Evolutionary conservation across 345 rosid genomes (phyloP).

Genomic region (Ricinus communis): DNA sequence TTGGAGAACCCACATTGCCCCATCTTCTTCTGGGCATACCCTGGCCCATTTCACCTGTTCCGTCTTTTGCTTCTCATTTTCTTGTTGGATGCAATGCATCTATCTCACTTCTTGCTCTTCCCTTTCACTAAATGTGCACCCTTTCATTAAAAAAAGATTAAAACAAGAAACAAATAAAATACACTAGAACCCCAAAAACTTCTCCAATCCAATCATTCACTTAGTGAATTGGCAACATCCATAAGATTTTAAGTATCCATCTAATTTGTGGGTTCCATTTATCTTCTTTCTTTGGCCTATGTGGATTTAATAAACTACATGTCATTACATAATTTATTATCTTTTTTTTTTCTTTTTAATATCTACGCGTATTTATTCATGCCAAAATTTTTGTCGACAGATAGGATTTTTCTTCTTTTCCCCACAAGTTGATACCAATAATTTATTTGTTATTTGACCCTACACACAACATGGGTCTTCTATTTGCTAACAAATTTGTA

Average conservation of each 20-base stretch:
- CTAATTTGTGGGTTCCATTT: constrained; percentile 28
- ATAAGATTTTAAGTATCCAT: constrained; percentile 32
- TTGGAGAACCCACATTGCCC: constrained; percentile 51
- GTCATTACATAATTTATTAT: constrained; percentile 14
- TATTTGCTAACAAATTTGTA: constrained; percentile 17
- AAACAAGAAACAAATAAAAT: neutral
- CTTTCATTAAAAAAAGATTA: neutral
- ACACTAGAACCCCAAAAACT: neutral
- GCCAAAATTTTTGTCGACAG: constrained; percentile 24
- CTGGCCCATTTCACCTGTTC: constrained; percentile 71
- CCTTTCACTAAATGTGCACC: neutral
- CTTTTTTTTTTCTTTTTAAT: neutral
- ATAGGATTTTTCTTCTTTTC: constrained; percentile 11
- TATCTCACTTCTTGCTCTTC: constrained; percentile 14
- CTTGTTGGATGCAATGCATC: constrained; percentile 56
- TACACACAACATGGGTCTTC: constrained; percentile 14
- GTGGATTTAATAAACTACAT: constrained; percentile 16
- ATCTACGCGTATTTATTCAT: constrained; percentile 3
- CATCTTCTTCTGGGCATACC: constrained; percentile 45
- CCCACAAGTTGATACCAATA: constrained; percentile 19
- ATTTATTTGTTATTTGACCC: constrained; percentile 5
- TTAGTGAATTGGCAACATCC: constrained; percentile 54
- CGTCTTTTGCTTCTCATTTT: constrained; percentile 33
- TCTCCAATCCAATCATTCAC: constrained; percentile 49
- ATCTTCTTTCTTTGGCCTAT: neutral